phyloP scores from a whole-genome alignment of 2,329 filamentous ascomycete genomes.

The Hypoxylon sp. region DNA sequence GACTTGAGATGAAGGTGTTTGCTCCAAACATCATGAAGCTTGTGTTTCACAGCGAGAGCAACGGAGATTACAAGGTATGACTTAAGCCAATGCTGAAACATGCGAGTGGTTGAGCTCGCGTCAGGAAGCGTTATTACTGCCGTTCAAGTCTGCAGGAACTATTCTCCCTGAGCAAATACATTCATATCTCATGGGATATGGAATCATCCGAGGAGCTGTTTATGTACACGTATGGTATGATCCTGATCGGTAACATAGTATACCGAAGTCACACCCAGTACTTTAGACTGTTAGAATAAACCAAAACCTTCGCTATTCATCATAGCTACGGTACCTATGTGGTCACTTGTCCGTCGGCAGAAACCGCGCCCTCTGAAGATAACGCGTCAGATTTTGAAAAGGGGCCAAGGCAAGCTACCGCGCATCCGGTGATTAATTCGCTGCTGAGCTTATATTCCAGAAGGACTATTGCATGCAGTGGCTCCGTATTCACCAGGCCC shows the following conservation, averaged over 20 bases:
- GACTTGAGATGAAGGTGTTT: slow-evolving; percentile 34
- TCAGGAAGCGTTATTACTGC: slow-evolving; percentile 40
- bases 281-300: neutral
- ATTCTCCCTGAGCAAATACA: slow-evolving; percentile 4
- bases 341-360: neutral
- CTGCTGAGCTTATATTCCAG: slow-evolving; percentile 2
- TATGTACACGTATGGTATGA: slow-evolving; percentile 6
- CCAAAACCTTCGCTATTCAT: neutral
- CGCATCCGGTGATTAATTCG: neutral
- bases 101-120: slow-evolving; percentile 27
- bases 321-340: neutral
- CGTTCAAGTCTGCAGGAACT: slow-evolving; percentile 4
- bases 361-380: neutral
- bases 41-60: slow-evolving; percentile 39
- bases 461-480: slow-evolving; percentile 1
- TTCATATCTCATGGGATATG: slow-evolving; percentile 3
- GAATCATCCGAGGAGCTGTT: slow-evolving; percentile 1
- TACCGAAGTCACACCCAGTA: neutral
- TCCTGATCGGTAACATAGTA: neutral
- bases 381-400: slow-evolving; percentile 5
- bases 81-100: slow-evolving; percentile 46
- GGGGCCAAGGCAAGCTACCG: neutral
- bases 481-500: neutral
- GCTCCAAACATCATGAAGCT: slow-evolving; percentile 41
- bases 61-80: slow-evolving; percentile 48